Evolutionary conservation across 352 stramenopile genomes (phyloP), one percentile per base, ranked within the genome.

Genomic region (Phytophthora megakarya): DNA sequence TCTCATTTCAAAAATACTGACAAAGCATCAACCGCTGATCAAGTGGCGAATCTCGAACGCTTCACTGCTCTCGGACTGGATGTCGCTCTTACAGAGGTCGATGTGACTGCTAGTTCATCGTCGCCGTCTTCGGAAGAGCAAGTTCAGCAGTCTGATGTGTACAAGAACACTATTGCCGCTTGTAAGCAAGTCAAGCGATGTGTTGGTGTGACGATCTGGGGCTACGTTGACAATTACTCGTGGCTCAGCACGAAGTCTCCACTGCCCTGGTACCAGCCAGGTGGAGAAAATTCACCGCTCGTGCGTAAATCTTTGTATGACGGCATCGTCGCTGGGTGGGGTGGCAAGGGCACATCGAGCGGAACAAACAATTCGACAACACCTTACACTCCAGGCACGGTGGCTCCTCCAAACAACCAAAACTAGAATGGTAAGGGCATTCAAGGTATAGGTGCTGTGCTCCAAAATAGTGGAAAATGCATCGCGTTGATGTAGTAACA

Each of bases 121-220:
- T 61, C 51, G 15, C 65, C 65, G 11, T 58, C 55, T 3, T 16
- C 43, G 0, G 13, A 61, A 25, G 48, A 61, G 30, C 50, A 65
- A 52, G 13, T 45, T 1, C 44, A 61, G n/a, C 66, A 74, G 39
- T 32, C 33, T 3, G 46, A 54, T 7, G 33, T 67, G 5, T 70
- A 74, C 49, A 61, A 52, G 21, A 70, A 67, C 44, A 57, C 66
- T 1, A 22, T 74, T 22, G 49, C 66, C 5, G 66, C 61, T 16
- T 74, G 66, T 23, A 63, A 60, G 12, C 47, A 74, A 33, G 61
- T 74, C 35, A 51, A 61, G 19, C 25, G 25, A 28, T 74, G 66
- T n/a, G 61, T 74, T 15, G 66, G 66, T 22, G 62, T 70, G n/a
- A 70, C 62, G 33, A 66, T 70, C 32, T 70, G 62, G 62, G 62